Percentiles rank a stretch among this genome's conserved stretches.
These are phyloP conservation scores for Beauveria medogensis DNA, from an alignment of 2,329 filamentous ascomycete genomes.

Conservation along the genomic window DNA sequence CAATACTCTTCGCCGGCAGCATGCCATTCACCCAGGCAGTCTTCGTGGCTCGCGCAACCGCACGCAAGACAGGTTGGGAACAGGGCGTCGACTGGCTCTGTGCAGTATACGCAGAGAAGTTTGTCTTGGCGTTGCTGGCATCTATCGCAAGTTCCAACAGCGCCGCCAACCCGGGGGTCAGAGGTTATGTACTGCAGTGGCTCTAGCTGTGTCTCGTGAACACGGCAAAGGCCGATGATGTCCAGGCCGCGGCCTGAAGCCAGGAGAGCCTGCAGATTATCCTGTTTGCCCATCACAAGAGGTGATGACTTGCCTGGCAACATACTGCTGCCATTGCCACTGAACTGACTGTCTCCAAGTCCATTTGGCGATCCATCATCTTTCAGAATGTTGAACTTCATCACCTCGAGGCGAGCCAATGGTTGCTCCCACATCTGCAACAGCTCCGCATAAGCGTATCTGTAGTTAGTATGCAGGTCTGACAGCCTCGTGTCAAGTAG, in stretches of 20 bases:
- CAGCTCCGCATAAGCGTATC: slow-evolving; percentile 60
- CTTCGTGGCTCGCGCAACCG: slow-evolving; percentile 53
- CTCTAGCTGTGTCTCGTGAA: slow-evolving; percentile 55
- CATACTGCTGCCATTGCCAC: slow-evolving; percentile 21
- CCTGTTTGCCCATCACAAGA: slow-evolving; percentile 49
- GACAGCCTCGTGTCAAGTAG: slow-evolving; percentile 46
- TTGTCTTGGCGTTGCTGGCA: slow-evolving; percentile 50
- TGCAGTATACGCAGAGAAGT: slow-evolving; percentile 54
- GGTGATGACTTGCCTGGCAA: slow-evolving; percentile 35
- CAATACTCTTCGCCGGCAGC: slow-evolving; percentile 48
- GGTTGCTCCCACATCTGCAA: slow-evolving; percentile 59
- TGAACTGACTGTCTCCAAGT: slow-evolving; percentile 14
- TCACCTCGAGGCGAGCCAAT: slow-evolving; percentile 54
- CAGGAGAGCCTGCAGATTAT: slow-evolving; percentile 41
- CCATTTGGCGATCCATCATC: slow-evolving; percentile 28
- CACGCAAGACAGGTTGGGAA: slow-evolving; percentile 56
- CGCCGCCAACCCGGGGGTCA: slow-evolving; percentile 33
- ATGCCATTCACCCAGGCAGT: slow-evolving; percentile 53
- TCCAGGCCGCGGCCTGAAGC: slow-evolving; percentile 50
- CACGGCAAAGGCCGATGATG: slow-evolving; percentile 53
- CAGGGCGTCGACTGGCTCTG: slow-evolving; percentile 50
- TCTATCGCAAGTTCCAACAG: slow-evolving; percentile 40
- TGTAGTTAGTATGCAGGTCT: slow-evolving; percentile 49
- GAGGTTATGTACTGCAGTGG: slow-evolving; percentile 42
- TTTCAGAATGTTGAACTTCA: slow-evolving; percentile 60